phyloP scores from a whole-genome alignment of 345 rosid species.

The Gossypium arboreum region DNA sequence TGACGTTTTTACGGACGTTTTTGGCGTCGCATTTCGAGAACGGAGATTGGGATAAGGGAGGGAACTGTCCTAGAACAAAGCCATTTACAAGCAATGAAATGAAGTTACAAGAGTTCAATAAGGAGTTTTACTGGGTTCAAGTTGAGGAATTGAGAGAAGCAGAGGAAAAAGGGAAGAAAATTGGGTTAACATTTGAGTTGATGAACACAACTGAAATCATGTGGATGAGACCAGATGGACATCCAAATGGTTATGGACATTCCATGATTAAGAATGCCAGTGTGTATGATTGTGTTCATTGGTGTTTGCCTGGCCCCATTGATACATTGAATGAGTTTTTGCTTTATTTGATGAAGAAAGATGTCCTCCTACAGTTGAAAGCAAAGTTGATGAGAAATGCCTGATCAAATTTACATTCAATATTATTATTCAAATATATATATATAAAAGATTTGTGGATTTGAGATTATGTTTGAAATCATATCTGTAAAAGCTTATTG shows the following conservation, averaged over 20 bases:
- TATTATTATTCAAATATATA: too few species aligned
- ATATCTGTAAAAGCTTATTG: too few species aligned
- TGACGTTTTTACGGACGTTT: slow-evolving; percentile 44
- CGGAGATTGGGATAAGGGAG: slow-evolving; percentile 67
- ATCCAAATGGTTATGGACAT: slow-evolving; percentile 39
- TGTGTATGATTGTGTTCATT: slow-evolving; percentile 63
- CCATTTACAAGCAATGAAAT: slow-evolving; percentile 42
- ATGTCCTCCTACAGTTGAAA: slow-evolving; percentile 1
- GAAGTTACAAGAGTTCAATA: slow-evolving; percentile 37
- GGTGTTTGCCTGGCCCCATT: slow-evolving; percentile 87
- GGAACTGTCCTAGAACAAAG: slow-evolving; percentile 52
- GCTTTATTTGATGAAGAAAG: slow-evolving; percentile 47
- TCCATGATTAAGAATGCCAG: slow-evolving; percentile 25
- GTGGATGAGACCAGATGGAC: slow-evolving; percentile 66
- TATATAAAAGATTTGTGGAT: not conserved
- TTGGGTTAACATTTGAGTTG: slow-evolving; percentile 34
- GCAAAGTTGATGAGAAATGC: slow-evolving; percentile 14
- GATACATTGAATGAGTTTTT: slow-evolving; percentile 73
- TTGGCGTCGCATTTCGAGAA: slow-evolving; percentile 62
- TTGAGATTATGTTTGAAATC: too few species aligned
- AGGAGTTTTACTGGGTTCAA: slow-evolving; percentile 43
- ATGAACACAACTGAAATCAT: slow-evolving; percentile 47
- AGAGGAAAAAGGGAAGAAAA: slow-evolving; percentile 35
- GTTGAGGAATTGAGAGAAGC: slow-evolving; percentile 39
- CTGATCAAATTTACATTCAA: not conserved